Evolutionary conservation across 1,284 basidiomycete species (phyloP), one percentile per base, ranked within the genome.

Genomic region (Spongiforma sp.): DNA sequence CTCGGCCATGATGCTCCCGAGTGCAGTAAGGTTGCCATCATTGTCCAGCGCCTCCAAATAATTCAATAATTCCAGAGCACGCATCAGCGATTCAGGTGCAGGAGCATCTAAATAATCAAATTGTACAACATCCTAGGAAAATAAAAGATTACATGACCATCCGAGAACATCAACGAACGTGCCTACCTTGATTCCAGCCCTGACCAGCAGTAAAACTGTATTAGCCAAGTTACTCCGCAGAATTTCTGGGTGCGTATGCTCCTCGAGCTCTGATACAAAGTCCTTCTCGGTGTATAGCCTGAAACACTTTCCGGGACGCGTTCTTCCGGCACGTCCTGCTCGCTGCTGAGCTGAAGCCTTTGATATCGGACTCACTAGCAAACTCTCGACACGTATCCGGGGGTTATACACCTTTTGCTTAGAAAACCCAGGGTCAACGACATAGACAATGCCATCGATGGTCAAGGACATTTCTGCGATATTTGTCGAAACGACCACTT

Each of bases 381-480:
- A 82, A 62, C 92, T 95, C 81, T 99, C 97, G 52, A 99, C 96
- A 67, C 98, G 89, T 70, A 99, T 98, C 36, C 96, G 88, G 0
- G 96, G 96, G 77, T 98, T 98, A 82, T 98, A 98, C 60, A 98
- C 94, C 76, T 96, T 99, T 80, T 98, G 94, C 80, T 98, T 97
- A 14, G 94, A 95, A 82, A 98, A 97, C 0, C 97, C 97, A 1
- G 98, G 96, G 77, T 99, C 97, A 53, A 99, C 95, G 63, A 99
- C 97, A 75, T 99, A 99, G 17, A 99, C 96, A 73, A 99, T 99
- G 30, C 97, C 98, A 71, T 99, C 97, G 66, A 99, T 99, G 2
- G 97, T 99, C 41, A 99, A 81, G 14, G 95, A 98, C 0, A 98
- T 99, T 80, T 99, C 97, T 11, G 98, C 98, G 67, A 99, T 97